phyloP scores from a whole-genome alignment of 2,329 filamentous ascomycete species.

The Pyrenochaeta sp. region DNA sequence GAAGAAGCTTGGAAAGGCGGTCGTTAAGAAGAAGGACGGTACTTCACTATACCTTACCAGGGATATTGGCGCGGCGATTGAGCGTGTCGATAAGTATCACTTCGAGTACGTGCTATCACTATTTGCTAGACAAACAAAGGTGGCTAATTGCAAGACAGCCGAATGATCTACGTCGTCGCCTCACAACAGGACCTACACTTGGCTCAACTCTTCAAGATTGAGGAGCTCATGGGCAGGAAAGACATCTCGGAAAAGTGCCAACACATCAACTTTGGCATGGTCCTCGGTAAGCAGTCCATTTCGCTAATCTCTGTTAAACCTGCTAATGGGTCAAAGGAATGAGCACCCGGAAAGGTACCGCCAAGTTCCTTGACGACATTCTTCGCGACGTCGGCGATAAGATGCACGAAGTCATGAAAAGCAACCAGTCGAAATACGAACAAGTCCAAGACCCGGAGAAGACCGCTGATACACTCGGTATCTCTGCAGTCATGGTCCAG shows the following conservation, averaged over 20 bases:
- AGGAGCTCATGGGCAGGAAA: conserved; percentile 68
- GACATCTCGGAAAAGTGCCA: conserved; percentile 67
- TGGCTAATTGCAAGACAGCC: conserved; percentile 36
- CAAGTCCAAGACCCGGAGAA: conserved; percentile 85
- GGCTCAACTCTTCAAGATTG: conserved; percentile 71
- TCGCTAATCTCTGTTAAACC: neutral
- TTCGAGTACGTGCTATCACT: conserved; percentile 57
- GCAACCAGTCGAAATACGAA: conserved; percentile 88
- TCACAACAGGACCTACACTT: conserved; percentile 71
- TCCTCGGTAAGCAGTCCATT: conserved; percentile 55
- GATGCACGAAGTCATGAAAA: conserved; percentile 97
- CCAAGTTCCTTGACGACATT: conserved; percentile 59
- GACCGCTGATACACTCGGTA: conserved; percentile 87
- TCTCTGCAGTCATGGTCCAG: conserved; percentile 96
- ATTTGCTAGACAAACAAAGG: neutral
- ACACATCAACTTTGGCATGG: conserved; percentile 73
- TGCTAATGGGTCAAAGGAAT: conserved; percentile 50
- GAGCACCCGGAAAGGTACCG: conserved; percentile 70
- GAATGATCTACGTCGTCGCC: conserved; percentile 74
- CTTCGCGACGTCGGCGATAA: conserved; percentile 76
- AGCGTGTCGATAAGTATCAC: conserved; percentile 68
- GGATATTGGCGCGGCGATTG: conserved; percentile 71
- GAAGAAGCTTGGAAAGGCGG: conserved; percentile 73
- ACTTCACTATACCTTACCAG: conserved; percentile 74
- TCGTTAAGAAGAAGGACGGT: conserved; percentile 72